Percentiles rank a stretch among this genome's conserved stretches.
phyloP scores from a whole-genome alignment of 2,329 filamentous ascomycete genomes.

The Aspergillus sclerotialis region DNA sequence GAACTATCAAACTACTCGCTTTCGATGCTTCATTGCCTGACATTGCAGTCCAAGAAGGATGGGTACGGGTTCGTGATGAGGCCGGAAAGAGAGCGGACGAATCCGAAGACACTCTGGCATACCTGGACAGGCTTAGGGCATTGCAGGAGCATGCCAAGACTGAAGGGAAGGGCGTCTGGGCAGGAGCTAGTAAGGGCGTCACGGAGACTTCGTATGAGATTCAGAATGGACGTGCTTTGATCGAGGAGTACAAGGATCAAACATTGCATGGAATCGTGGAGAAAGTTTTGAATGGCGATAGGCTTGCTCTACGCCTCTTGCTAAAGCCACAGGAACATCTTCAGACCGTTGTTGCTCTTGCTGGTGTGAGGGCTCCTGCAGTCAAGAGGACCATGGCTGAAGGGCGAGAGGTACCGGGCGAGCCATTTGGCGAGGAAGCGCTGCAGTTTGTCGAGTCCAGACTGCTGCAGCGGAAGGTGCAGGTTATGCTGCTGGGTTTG shows the following conservation, averaged over 20 bases:
- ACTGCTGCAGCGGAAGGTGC: slow-evolving; percentile 77
- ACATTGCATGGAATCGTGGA: slow-evolving; percentile 81
- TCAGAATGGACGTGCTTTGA: slow-evolving; percentile 65
- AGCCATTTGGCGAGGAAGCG: slow-evolving; percentile 85
- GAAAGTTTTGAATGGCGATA: slow-evolving; percentile 84
- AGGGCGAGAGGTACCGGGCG: slow-evolving; percentile 72
- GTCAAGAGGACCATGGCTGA: slow-evolving; percentile 79
- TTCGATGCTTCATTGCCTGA: slow-evolving; percentile 73
- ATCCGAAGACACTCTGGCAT: slow-evolving; percentile 61
- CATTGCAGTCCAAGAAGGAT: slow-evolving; percentile 76
- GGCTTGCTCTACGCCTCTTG: slow-evolving; percentile 75
- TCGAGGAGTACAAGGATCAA: slow-evolving; percentile 78
- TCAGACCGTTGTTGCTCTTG: slow-evolving; percentile 81
- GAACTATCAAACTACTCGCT: slow-evolving; percentile 62
- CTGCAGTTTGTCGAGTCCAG: slow-evolving; percentile 79
- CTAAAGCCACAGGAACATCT: slow-evolving; percentile 76
- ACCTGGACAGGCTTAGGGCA: slow-evolving; percentile 69
- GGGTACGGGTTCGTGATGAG: slow-evolving; percentile 90
- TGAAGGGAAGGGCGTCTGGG: slow-evolving; percentile 77
- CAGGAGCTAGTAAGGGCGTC: slow-evolving; percentile 51
- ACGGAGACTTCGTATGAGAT: slow-evolving; percentile 80
- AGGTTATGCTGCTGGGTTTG: slow-evolving; percentile 74
- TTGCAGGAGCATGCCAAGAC: slow-evolving; percentile 71
- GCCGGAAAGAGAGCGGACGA: slow-evolving; percentile 81
- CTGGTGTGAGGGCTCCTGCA: slow-evolving; percentile 82